Conservation (phyloP, 768 basidiomycete genomes). For the Lactifluus hygrophoroides region DNA sequence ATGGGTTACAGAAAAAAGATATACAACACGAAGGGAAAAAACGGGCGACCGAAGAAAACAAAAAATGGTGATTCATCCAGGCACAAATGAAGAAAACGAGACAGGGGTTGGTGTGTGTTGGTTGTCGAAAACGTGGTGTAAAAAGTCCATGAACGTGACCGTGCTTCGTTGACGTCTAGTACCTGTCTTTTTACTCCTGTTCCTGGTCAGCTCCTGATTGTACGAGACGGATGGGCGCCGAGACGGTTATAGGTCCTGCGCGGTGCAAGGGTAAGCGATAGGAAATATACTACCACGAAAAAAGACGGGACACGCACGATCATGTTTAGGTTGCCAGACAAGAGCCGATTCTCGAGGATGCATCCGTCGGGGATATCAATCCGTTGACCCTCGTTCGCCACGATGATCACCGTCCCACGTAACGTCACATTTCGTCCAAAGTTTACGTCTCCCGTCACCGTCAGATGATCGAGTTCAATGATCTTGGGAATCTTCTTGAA, state of each 20-base stretch:
- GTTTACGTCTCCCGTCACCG: slow-evolving; percentile 59
- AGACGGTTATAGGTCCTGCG: slow-evolving; percentile 10
- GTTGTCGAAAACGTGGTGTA: neutral
- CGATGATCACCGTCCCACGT: slow-evolving; percentile 57
- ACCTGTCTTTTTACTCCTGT: neutral
- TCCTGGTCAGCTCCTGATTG: neutral
- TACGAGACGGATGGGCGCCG: neutral
- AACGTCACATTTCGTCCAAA: slow-evolving; percentile 59
- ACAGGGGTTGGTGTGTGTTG: neutral
- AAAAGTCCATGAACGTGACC: neutral
- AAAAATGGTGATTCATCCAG: neutral
- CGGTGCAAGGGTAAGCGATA: neutral
- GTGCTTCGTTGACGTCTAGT: neutral
- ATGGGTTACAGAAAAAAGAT: neutral
- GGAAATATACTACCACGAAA: neutral
- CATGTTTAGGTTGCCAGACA: slow-evolving; percentile 71
- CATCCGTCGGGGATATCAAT: slow-evolving; percentile 54
- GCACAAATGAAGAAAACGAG: neutral
- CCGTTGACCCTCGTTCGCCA: slow-evolving; percentile 48
- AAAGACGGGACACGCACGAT: slow-evolving; percentile 38
- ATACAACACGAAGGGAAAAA: neutral
- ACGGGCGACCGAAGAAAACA: neutral
- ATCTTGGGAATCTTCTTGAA: slow-evolving; percentile 72
- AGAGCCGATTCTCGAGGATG: slow-evolving; percentile 48
- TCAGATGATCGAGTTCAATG: slow-evolving; percentile 66